phyloP scores from a whole-genome alignment of 768 basidiomycete genomes.

The Auricularia heimuer region DNA sequence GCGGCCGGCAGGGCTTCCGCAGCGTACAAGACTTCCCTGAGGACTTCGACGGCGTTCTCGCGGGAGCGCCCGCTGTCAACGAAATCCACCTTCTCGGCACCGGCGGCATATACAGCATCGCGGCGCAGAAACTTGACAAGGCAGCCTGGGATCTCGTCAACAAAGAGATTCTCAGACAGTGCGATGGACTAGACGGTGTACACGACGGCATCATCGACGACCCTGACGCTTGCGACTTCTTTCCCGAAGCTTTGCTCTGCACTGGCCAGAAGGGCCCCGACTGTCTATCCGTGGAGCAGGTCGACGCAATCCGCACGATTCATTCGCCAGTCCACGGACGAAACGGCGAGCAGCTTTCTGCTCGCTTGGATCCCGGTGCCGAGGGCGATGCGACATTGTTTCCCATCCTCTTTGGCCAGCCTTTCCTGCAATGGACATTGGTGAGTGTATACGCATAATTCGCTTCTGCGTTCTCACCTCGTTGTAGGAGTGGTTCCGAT shows the following conservation, averaged over 20 bases:
- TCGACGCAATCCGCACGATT: conserved; percentile 18
- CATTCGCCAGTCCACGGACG: conserved; percentile 20
- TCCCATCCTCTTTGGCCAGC: not conserved
- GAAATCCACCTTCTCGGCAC: not conserved
- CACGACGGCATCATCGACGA: conserved; percentile 21
- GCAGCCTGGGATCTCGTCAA: conserved; percentile 16
- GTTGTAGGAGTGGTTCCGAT: not conserved
- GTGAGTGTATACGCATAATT: not conserved
- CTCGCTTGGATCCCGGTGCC: conserved; percentile 21
- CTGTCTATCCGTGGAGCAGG: conserved; percentile 19
- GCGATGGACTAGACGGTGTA: conserved; percentile 23
- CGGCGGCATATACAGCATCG: not conserved
- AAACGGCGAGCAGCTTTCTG: conserved; percentile 16
- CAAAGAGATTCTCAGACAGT: conserved; percentile 23
- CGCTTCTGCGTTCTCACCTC: not conserved
- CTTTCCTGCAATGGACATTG: not conserved
- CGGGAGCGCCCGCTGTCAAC: conserved; percentile 22
- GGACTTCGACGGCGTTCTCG: conserved; percentile 25
- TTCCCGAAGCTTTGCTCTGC: conserved; percentile 21
- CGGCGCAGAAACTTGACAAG: not conserved
- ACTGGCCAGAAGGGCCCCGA: conserved; percentile 5
- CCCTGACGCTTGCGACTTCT: conserved; percentile 19
- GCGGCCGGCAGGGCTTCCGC: conserved; percentile 22
- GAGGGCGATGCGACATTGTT: conserved; percentile 8
- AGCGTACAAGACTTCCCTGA: conserved; percentile 20